These are phyloP conservation scores for Pulveroboletus sp. DNA, from an alignment of 768 basidiomycete genomes.

Conservation along the genomic window DNA sequence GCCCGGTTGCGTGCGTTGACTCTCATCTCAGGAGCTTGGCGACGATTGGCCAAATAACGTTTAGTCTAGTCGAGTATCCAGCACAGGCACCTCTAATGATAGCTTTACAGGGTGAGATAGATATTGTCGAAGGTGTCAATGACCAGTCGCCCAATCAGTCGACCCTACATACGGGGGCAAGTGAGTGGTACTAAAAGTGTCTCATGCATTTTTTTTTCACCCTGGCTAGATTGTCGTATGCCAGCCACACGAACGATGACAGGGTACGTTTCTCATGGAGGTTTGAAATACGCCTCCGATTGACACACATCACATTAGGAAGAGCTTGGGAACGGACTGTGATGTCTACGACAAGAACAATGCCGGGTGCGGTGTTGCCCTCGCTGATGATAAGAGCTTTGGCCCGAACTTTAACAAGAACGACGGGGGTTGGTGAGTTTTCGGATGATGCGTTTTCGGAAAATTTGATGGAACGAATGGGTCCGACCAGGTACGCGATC, in stretches of 20 bases:
- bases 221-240: slow-evolving; percentile 24
- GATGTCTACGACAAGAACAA: slow-evolving; percentile 20
- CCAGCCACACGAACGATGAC: slow-evolving; percentile 21
- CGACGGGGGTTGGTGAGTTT: slow-evolving; percentile 30
- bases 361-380: slow-evolving; percentile 28
- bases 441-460: neutral
- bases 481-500: slow-evolving; percentile 30
- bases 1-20: neutral
- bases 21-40: slow-evolving; percentile 15
- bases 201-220: neutral
- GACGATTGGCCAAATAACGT: slow-evolving; percentile 15
- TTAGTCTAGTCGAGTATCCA: neutral
- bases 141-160: slow-evolving; percentile 19
- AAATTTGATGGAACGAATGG: neutral
- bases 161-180: slow-evolving; percentile 22
- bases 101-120: slow-evolving; percentile 18
- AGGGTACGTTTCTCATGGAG: slow-evolving; percentile 19
- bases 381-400: slow-evolving; percentile 22
- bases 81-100: neutral
- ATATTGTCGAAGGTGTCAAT: slow-evolving; percentile 31
- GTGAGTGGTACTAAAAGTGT: slow-evolving; percentile 1
- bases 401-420: slow-evolving; percentile 31
- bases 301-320: slow-evolving; percentile 4
- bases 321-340: slow-evolving; percentile 19
- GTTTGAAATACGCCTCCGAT: neutral